A percentile compares a stretch with the other conserved stretches of the same genome.
Evolutionary conservation across 1,284 basidiomycete species (phyloP).

Genomic region (Farysia itapuensis): DNA sequence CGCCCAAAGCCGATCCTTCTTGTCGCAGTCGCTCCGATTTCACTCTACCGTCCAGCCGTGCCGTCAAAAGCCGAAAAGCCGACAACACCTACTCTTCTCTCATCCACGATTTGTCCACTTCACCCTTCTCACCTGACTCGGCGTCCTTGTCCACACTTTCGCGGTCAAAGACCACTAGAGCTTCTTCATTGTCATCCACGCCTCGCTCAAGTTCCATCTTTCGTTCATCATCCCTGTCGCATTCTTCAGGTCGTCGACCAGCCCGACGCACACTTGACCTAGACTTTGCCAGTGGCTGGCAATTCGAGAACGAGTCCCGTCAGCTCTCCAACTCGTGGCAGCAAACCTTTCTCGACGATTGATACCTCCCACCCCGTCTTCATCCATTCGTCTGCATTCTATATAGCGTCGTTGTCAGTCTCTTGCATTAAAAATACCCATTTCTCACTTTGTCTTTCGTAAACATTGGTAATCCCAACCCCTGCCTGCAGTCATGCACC

Average conservation of each 20-base stretch:
- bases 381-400: no score
- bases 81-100: constrained; percentile 6
- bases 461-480: no score
- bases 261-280: not conserved
- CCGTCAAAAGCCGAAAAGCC: no score
- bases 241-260: not conserved
- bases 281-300: not conserved
- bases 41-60: no score
- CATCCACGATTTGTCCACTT: constrained; percentile 20
- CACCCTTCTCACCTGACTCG: constrained; percentile 11
- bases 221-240: not conserved
- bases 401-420: no score
- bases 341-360: not conserved
- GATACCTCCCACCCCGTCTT: no score
- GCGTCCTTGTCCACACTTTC: constrained; percentile 12
- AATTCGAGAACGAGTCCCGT: not conserved
- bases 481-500: no score
- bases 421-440: no score
- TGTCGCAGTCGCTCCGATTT: no score
- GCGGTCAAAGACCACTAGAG: constrained; percentile 2
- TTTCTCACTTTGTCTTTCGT: no score
- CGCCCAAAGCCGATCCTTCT: no score
- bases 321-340: not conserved
- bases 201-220: not conserved
- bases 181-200: no score